Evolutionary conservation across 768 basidiomycete species (phyloP), one percentile per base, ranked within the genome.

Genomic region (Phylloporus sp.): DNA sequence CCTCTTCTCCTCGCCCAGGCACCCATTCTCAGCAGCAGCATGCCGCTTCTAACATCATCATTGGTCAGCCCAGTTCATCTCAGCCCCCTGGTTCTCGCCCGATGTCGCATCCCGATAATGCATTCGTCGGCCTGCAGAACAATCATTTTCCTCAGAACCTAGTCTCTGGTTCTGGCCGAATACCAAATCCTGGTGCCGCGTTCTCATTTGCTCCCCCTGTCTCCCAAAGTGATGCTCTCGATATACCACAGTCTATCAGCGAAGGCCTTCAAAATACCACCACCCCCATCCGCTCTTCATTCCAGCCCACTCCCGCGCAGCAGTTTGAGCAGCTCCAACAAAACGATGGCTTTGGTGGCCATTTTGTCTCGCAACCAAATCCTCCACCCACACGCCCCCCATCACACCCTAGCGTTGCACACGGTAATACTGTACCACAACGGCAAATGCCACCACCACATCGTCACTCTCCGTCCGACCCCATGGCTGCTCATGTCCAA

Each of bases 261-360:
- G 67, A 71, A 28, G 72, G 63, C 47, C 74, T 69, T 29, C 71
- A 72, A 32, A 68, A 69, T 38, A 66, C 78, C 16, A 59, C 74
- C 10, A 72, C 65, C 45, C 47, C 58, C 22, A 59, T 59, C 28
- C 78, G 78, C 24, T 27, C 70, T 6, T 61, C 66, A 8, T 81
- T 83, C 59, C 76, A 76, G 26, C 62, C 76, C 12, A 86, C 85
- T 0, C 84, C 86, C 2, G 82, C 83, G 3, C 85, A 88, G 60
- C 79, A 81, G 49, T 76, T 78, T 54, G 80, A 80, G 49, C 76
- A 81, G 59, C 81, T 83, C 73, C 76, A 74, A 53, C 69, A 72
- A 56, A 56, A 54, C 48, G 69, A 73, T 42, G 61, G 52, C 31
- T 76, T 70, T 50, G 40, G 55, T 29, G 27, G 59, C 49, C 66